These are phyloP conservation scores for Exophiala spinifera DNA, from an alignment of 2,329 filamentous ascomycete genomes.

Conservation along the genomic window DNA sequence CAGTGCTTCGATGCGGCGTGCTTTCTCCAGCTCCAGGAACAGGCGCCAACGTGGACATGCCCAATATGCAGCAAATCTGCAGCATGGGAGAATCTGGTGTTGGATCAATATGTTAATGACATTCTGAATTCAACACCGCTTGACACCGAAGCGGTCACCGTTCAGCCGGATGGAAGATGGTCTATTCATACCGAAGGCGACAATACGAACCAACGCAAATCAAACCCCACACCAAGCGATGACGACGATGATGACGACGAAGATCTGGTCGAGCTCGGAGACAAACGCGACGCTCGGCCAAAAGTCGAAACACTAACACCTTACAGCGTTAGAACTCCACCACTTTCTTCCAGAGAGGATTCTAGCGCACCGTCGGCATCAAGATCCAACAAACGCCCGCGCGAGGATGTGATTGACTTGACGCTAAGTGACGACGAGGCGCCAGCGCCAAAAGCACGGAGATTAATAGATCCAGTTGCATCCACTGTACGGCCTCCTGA, in stretches of 20 bases:
- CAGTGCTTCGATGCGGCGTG: conserved; percentile 93
- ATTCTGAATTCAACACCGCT: conserved; percentile 72
- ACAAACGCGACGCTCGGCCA: conserved; percentile 30
- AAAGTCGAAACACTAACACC: conserved; percentile 35
- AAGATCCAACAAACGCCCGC: conserved; percentile 44
- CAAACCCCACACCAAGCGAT: conserved; percentile 36
- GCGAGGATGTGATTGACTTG: conserved; percentile 52
- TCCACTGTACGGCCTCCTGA: conserved; percentile 9
- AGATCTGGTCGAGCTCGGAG: conserved; percentile 51
- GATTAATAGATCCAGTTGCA: neutral
- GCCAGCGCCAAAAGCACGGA: conserved; percentile 28
- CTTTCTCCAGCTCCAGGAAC: conserved; percentile 90
- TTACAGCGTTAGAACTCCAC: conserved; percentile 35
- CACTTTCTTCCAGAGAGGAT: conserved; percentile 32
- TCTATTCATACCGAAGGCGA: conserved; percentile 18
- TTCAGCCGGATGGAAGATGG: conserved; percentile 86
- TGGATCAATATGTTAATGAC: conserved; percentile 88
- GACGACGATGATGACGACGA: conserved; percentile 47
- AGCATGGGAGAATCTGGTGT: conserved; percentile 74
- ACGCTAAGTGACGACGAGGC: conserved; percentile 52
- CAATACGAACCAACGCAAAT: conserved; percentile 36
- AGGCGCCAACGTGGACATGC: conserved; percentile 95
- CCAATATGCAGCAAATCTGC: conserved; percentile 85
- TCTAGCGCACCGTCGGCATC: conserved; percentile 24
- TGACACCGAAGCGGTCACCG: conserved; percentile 77